Base-by-base conservation (phyloP, 2,329 filamentous ascomycete genomes). In the Huntiella moniliformis region DNA sequence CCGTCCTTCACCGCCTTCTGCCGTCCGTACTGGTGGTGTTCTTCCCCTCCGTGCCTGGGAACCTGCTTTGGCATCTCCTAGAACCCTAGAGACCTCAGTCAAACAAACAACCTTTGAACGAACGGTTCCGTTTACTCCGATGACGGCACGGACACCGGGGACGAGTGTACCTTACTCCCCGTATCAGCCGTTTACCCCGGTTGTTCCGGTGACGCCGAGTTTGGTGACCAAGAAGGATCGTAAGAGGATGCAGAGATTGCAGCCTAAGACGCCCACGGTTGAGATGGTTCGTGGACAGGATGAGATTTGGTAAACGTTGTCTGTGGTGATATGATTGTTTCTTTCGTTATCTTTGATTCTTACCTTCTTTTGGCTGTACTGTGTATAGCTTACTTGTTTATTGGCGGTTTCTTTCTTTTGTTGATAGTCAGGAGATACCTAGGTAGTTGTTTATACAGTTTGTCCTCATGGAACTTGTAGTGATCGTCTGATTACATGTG, bases 161-260 rank as follows among this genome's bases (percentile, higher is more conserved):
- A 67, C 66, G 16, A 68, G 74, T 1, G 71, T 77, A 16, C 82
- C 82, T 1, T 87, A 87, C 59, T 76, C 73, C 46, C 80, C 82
- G 0, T 88, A 87, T 54, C 82, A 87, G 64, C 82, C 82, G 0
- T 82, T 78, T 57, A 81, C 78, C 5, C 80, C 82, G 1, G 67
- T 82, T 41, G 70, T 85, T 43, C 82, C 82, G 1, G 73, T 87
- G 42, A 86, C 82, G 28, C 81, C 82, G n/a, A 74, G 73, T 15
- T 62, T 88, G 40, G 75, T 83, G 12, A 83, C 76, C 17, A 74
- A 69, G 59, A 71, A 74, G 51, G 81, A 87, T 56, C 64, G 80
- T 22, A 84, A 79, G 68, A 67, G 71, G 57, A 77, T 75, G 67
- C 74, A 67, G 65, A 74, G 69, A 57, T 60, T 76, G 56, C 68